Conservation (phyloP, 257 asterid species). For the Penstemon eatonii region DNA sequence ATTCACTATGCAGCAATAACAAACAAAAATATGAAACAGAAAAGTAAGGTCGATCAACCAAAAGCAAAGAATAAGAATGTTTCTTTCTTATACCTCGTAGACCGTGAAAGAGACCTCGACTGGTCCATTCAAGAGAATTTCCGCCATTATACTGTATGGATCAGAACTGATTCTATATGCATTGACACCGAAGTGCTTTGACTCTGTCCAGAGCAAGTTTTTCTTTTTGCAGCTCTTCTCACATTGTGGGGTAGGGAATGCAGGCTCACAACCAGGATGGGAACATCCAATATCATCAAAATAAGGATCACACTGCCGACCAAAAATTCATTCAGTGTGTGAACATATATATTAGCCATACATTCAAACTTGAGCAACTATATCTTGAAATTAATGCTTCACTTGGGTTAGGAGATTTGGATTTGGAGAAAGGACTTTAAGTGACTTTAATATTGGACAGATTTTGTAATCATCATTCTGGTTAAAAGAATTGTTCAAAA, state of each 20-base stretch:
- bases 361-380: constrained; percentile 17
- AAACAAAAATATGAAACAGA: constrained; percentile 14
- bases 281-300: constrained; percentile 85
- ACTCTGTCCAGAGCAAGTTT: constrained; percentile 65
- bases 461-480: too few relatives aligned
- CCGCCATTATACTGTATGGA: constrained; percentile 87
- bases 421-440: too few relatives aligned
- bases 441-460: too few relatives aligned
- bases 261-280: constrained; percentile 97
- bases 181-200: constrained; percentile 71
- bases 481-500: too few relatives aligned
- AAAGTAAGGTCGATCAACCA: neutral
- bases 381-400: neutral
- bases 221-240: constrained; percentile 56
- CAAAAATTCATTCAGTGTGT: constrained; percentile 9
- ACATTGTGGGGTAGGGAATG: constrained; percentile 85
- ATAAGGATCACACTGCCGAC: constrained; percentile 93
- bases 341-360: constrained; percentile 21
- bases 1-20: neutral
- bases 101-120: constrained; percentile 93
- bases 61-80: constrained; percentile 13
- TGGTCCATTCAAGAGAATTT: constrained; percentile 78
- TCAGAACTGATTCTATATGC: constrained; percentile 63
- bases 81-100: constrained; percentile 65
- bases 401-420: too few relatives aligned